Conservation (phyloP, 176 grass and related monocot genomes). For the Avena eriantha region DNA sequence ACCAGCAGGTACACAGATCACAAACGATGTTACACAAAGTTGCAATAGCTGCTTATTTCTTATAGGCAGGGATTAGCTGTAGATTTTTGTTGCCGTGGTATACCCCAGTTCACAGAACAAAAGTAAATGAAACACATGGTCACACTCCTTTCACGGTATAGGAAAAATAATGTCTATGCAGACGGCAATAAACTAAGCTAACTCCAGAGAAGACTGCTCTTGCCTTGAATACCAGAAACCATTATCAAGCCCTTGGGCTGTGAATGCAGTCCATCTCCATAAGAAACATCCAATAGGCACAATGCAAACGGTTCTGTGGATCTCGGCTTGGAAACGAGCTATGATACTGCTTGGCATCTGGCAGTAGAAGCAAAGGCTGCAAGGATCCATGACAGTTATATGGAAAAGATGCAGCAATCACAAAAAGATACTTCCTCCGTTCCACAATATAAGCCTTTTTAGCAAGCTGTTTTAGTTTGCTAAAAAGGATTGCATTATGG, state of each 20-base stretch:
- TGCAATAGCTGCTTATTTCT: not conserved
- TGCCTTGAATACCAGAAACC: not conserved
- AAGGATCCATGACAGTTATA: not conserved
- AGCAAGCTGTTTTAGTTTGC: too few relatives aligned
- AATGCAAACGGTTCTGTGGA: not conserved
- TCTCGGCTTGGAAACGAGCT: not conserved
- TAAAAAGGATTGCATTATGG: too few relatives aligned
- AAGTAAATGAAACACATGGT: constrained; percentile 1
- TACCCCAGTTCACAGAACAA: not conserved
- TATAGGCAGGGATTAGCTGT: not conserved
- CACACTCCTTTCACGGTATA: not conserved
- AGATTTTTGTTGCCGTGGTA: not conserved
- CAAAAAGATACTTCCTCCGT: too few relatives aligned
- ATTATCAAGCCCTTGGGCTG: not conserved
- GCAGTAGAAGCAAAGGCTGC: not conserved
- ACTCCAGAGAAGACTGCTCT: not conserved
- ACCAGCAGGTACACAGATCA: not conserved
- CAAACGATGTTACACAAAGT: not conserved
- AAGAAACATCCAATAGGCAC: not conserved
- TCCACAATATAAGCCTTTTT: too few relatives aligned
- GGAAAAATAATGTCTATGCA: not conserved
- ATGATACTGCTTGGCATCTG: not conserved
- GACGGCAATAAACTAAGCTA: not conserved
- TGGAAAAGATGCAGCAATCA: not conserved
- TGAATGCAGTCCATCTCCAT: not conserved